phyloP scores from a whole-genome alignment of 345 rosid species.

The Cardamine resedifolia region DNA sequence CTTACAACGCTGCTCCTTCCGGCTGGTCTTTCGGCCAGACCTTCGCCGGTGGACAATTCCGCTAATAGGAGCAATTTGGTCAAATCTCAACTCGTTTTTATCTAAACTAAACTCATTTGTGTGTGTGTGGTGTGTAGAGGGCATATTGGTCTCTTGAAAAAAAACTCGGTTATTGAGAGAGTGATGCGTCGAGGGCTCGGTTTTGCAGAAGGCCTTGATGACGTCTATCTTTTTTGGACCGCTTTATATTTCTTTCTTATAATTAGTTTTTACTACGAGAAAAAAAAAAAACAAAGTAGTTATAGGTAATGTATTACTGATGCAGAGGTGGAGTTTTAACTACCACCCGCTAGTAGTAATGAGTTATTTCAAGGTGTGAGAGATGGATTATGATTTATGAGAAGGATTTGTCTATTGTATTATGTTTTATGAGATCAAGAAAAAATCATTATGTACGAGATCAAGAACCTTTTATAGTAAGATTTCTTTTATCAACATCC shows the following conservation, averaged over 20 bases:
- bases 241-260: slow-evolving; percentile 18
- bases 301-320: slow-evolving; percentile 20
- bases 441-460: background rate
- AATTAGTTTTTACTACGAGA: slow-evolving; percentile 14
- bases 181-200: slow-evolving; percentile 27
- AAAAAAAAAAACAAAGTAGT: background rate
- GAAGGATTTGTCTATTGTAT: background rate
- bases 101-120: slow-evolving; percentile 4
- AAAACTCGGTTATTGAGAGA: slow-evolving; percentile 3
- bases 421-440: slow-evolving; percentile 12
- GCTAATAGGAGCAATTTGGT: slow-evolving; percentile 1
- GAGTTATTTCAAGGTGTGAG: background rate
- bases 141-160: background rate
- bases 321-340: slow-evolving; percentile 36
- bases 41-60: slow-evolving; percentile 47
- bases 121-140: slow-evolving; percentile 31
- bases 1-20: slow-evolving; percentile 43
- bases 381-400: slow-evolving; percentile 5
- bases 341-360: slow-evolving; percentile 36
- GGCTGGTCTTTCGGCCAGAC: slow-evolving; percentile 61
- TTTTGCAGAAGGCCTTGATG: slow-evolving; percentile 37
- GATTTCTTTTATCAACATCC: background rate
- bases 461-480: too few species aligned
- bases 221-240: slow-evolving; percentile 26
- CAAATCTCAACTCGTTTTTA: background rate